Evolutionary conservation across 1,139 yeast genomes (phyloP).

Genomic region (Yarrowia galli): DNA sequence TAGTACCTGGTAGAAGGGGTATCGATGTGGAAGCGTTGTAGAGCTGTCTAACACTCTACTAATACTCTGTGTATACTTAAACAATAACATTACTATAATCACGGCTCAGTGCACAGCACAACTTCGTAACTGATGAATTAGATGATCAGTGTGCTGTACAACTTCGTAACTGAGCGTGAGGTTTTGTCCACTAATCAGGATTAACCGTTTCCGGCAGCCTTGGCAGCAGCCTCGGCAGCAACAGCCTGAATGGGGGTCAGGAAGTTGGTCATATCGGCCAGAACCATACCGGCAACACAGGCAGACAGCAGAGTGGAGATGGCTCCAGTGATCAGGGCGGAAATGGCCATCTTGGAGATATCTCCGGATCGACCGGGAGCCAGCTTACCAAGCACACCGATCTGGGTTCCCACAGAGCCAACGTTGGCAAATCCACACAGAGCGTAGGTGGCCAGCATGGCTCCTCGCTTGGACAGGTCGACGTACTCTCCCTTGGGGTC

Average conservation of each 20-base stretch:
- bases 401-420: conserved; percentile 69
- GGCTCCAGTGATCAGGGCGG: conserved; percentile 64
- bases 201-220: conserved; percentile 25
- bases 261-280: conserved; percentile 56
- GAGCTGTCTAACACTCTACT: too few relatives aligned
- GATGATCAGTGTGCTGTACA: conserved; percentile 20
- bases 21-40: too few relatives aligned
- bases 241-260: conserved; percentile 39
- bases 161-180: conserved; percentile 27
- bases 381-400: conserved; percentile 67
- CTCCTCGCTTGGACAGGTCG: conserved; percentile 61
- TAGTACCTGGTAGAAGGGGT: too few relatives aligned
- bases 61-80: background rate
- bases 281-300: conserved; percentile 72
- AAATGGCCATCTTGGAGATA: conserved; percentile 58
- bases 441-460: conserved; percentile 67
- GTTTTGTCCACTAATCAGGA: background rate
- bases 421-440: conserved; percentile 71
- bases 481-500: conserved; percentile 56
- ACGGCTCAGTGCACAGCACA: conserved; percentile 16
- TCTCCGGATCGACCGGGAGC: conserved; percentile 63
- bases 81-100: conserved; percentile 19
- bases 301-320: conserved; percentile 66
- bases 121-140: conserved; percentile 19
- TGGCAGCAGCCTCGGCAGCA: conserved; percentile 25